Evolutionary conservation across 306 rosid species (phyloP).

Genomic region (Sophora flavescens): DNA sequence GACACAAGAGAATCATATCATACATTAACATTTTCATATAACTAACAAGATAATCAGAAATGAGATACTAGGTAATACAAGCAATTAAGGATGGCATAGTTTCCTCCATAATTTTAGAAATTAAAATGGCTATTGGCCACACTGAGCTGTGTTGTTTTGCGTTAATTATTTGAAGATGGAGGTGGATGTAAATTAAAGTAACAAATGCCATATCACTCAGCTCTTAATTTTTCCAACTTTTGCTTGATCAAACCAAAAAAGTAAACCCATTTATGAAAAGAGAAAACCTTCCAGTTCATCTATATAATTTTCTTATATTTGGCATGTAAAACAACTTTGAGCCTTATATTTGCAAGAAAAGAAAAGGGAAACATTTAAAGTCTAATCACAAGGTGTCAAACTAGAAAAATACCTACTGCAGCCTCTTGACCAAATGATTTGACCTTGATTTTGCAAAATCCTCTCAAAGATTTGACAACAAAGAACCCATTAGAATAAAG

Average conservation of each 20-base stretch:
- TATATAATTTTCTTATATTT: conserved; percentile 11
- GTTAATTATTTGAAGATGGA: neutral
- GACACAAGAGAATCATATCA: conserved; percentile 34
- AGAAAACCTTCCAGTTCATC: conserved; percentile 17
- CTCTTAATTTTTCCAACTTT: neutral
- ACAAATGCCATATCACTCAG: neutral
- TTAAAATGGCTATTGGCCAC: neutral
- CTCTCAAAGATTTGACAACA: conserved; percentile 80
- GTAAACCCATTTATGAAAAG: neutral
- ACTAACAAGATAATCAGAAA: conserved; percentile 20
- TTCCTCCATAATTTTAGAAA: neutral
- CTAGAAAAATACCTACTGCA: conserved; percentile 66
- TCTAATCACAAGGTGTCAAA: conserved; percentile 33
- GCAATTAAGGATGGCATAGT: neutral
- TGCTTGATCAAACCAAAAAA: neutral
- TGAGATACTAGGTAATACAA: too few species aligned
- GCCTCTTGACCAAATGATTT: conserved; percentile 89
- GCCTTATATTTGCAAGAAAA: neutral
- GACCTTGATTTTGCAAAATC: conserved; percentile 99
- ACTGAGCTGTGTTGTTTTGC: neutral
- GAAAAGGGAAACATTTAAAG: conserved; percentile 1
- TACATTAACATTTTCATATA: conserved; percentile 6
- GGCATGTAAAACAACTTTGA: neutral
- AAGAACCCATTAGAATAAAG: conserved; percentile 31
- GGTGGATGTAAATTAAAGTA: neutral